Conservation (phyloP, 352 stramenopile species). For the Pythium rhizo-oryzae region DNA sequence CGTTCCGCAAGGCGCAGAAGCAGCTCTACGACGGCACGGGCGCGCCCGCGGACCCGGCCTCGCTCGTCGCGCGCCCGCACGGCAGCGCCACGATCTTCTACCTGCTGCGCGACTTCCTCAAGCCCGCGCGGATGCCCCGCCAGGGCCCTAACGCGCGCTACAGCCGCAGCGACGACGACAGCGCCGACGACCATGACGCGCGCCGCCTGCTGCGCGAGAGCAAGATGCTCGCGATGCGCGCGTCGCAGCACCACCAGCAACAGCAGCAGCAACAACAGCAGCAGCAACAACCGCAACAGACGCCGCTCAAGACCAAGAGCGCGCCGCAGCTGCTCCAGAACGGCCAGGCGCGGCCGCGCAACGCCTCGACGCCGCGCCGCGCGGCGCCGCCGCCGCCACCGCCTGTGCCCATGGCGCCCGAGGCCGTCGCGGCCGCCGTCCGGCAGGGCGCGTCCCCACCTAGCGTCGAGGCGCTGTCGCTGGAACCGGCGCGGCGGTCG, state of each 20-base stretch:
- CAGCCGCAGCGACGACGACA: conserved; percentile 32
- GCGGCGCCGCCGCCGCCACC: conserved; percentile 17
- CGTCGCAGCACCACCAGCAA: conserved; percentile 26
- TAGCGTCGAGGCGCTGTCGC: background rate
- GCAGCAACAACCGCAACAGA: background rate
- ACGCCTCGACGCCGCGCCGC: conserved; percentile 13
- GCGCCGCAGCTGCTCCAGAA: conserved; percentile 17
- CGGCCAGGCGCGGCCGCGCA: background rate
- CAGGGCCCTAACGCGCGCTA: background rate
- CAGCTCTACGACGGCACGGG: conserved; percentile 41
- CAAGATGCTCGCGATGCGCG: conserved; percentile 67
- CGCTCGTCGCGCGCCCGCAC: conserved; percentile 45
- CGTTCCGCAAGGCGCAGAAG: conserved; percentile 77
- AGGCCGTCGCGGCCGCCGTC: conserved; percentile 16
- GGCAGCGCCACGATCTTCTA: conserved; percentile 68
- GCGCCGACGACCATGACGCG: conserved; percentile 12
- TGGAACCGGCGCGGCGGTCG: conserved; percentile 4
- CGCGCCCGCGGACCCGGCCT: conserved; percentile 25
- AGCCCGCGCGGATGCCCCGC: conserved; percentile 34
- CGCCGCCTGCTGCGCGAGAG: conserved; percentile 61
- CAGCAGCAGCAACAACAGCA: too few species aligned
- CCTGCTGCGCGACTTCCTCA: conserved; percentile 73
- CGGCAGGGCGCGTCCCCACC: conserved; percentile 6
- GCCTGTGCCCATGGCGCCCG: conserved; percentile 12
- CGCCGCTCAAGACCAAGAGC: conserved; percentile 28